phyloP scores from a whole-genome alignment of 257 asterid species.

The Nicotiana otophora region DNA sequence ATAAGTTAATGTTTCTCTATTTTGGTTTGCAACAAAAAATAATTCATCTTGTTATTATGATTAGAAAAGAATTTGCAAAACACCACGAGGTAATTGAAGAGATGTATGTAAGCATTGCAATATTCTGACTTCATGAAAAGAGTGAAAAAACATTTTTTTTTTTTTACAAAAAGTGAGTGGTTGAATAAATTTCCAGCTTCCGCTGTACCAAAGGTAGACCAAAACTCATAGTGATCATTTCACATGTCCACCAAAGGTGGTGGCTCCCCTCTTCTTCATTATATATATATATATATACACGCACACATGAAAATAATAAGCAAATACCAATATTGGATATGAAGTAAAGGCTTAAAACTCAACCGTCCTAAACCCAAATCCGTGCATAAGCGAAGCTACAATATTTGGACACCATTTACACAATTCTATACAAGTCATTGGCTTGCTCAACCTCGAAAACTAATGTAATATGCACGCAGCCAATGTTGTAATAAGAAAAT shows the following conservation, averaged over 20 bases:
- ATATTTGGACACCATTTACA: neutral
- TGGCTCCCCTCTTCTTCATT: slow-evolving; percentile 46
- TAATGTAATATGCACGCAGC: neutral
- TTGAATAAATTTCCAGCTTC: slow-evolving; percentile 15
- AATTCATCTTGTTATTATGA: neutral
- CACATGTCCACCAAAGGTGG: slow-evolving; percentile 48
- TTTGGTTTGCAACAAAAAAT: neutral
- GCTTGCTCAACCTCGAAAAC: neutral
- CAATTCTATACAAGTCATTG: neutral
- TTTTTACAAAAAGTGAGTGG: slow-evolving; percentile 34
- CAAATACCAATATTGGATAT: no score
- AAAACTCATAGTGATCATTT: slow-evolving; percentile 31
- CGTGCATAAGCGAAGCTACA: no score
- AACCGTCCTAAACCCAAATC: no score
- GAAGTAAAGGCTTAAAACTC: no score
- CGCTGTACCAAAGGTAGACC: slow-evolving; percentile 22
- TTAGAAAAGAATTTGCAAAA: neutral
- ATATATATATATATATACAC: no score
- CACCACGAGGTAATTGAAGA: neutral
- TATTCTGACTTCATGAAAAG: neutral
- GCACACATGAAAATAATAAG: no score
- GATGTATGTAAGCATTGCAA: neutral
- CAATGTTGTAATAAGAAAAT: no score
- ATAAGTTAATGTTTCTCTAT: neutral
- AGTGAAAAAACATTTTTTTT: no score